Conservation (phyloP, 2,329 filamentous ascomycete genomes). For the Aspergillus arachidicola region DNA sequence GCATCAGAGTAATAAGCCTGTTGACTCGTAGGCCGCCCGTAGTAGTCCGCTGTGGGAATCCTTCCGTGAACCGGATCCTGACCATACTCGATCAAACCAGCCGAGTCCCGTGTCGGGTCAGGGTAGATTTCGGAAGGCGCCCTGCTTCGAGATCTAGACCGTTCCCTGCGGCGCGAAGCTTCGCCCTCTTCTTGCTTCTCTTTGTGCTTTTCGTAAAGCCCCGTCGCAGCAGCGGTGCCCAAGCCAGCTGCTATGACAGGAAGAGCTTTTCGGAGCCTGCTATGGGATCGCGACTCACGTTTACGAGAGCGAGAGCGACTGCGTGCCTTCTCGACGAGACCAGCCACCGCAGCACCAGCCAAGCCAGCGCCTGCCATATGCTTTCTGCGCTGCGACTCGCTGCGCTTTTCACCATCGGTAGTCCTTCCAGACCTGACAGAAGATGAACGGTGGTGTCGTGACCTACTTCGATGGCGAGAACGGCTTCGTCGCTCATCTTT, state of each 20-base stretch:
- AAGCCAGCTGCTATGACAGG: slow-evolving; percentile 64
- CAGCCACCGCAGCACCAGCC: slow-evolving; percentile 64
- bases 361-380: slow-evolving; percentile 64
- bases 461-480: slow-evolving; percentile 45
- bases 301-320: slow-evolving; percentile 59
- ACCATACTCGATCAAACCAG: slow-evolving; percentile 65
- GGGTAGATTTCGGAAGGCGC: slow-evolving; percentile 44
- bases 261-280: slow-evolving; percentile 58
- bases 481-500: slow-evolving; percentile 53
- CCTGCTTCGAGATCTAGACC: slow-evolving; percentile 51
- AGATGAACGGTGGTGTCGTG: slow-evolving; percentile 43
- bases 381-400: slow-evolving; percentile 56
- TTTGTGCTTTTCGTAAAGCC: slow-evolving; percentile 65
- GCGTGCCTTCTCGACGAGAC: slow-evolving; percentile 60
- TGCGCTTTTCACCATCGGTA: slow-evolving; percentile 32
- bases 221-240: slow-evolving; percentile 62
- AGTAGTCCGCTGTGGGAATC: slow-evolving; percentile 50
- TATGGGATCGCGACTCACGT: slow-evolving; percentile 55
- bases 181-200: slow-evolving; percentile 60
- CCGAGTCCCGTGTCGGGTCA: slow-evolving; percentile 45
- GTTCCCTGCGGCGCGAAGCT: slow-evolving; percentile 38
- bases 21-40: slow-evolving; percentile 44
- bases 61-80: slow-evolving; percentile 63
- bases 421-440: slow-evolving; percentile 27
- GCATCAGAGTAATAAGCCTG: slow-evolving; percentile 45